Conservation (phyloP, 306 rosid genomes). For the Vicia sativa region DNA sequence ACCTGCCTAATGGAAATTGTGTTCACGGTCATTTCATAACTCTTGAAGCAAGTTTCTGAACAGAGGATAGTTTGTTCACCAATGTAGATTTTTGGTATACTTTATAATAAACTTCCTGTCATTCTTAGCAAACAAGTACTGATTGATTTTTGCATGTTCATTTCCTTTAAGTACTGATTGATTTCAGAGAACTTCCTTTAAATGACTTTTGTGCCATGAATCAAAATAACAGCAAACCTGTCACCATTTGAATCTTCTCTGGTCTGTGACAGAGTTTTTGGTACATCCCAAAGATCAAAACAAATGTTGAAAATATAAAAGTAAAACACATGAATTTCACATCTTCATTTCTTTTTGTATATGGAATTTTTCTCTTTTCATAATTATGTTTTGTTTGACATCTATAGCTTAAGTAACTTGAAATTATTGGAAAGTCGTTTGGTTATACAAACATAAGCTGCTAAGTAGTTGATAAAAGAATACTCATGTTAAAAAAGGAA, state of each 20-base stretch:
- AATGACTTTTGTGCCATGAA: slow-evolving; percentile 23
- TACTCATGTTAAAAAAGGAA: slow-evolving; percentile 25
- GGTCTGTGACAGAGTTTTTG: slow-evolving; percentile 11
- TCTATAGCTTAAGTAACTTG: slow-evolving; percentile 9
- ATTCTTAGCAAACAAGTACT: slow-evolving; percentile 30
- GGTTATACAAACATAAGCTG: slow-evolving; percentile 33
- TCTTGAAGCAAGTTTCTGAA: slow-evolving; percentile 22
- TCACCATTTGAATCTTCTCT: slow-evolving; percentile 21
- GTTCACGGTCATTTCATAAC: slow-evolving; percentile 33
- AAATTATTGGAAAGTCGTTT: slow-evolving; percentile 19
- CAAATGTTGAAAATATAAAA: not conserved
- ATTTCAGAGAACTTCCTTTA: slow-evolving; percentile 17
- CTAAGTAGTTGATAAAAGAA: slow-evolving; percentile 24
- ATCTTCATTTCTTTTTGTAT: slow-evolving; percentile 17
- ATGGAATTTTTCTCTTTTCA: slow-evolving; percentile 26
- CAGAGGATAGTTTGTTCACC: slow-evolving; percentile 20
- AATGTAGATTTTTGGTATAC: slow-evolving; percentile 16
- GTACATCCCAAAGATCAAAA: slow-evolving; percentile 6
- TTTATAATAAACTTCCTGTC: not conserved
- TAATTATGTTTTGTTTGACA: slow-evolving; percentile 10
- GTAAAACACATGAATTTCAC: slow-evolving; percentile 7
- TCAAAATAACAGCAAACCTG: slow-evolving; percentile 19
- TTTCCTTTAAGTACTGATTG: slow-evolving; percentile 4
- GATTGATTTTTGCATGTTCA: slow-evolving; percentile 14
- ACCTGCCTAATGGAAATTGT: slow-evolving; percentile 27